phyloP scores from a whole-genome alignment of 2,329 filamentous ascomycete genomes.

The Emergomyces africanus region DNA sequence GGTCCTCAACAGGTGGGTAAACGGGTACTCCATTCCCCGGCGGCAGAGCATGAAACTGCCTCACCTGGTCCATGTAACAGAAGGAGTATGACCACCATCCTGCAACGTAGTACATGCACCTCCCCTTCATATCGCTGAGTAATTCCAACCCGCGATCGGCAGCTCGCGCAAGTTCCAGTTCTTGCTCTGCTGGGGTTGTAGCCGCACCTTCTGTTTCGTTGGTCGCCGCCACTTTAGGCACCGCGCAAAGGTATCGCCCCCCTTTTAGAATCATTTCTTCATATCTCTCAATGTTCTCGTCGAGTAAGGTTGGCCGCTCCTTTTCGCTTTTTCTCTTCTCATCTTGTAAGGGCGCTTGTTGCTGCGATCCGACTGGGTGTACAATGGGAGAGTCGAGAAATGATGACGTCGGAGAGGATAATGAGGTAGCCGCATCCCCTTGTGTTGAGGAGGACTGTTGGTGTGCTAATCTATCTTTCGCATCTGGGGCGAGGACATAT shows the following conservation, averaged over 20 bases:
- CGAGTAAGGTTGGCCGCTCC: constrained; percentile 48
- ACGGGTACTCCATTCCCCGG: constrained; percentile 52
- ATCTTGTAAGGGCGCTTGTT: constrained; percentile 15
- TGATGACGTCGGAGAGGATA: constrained; percentile 6
- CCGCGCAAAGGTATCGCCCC: constrained; percentile 68
- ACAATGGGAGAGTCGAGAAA: not conserved
- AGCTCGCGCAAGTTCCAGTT: constrained; percentile 65
- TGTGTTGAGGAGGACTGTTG: constrained; percentile 8
- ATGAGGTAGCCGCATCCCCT: constrained; percentile 12
- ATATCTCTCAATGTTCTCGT: constrained; percentile 50
- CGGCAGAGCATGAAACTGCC: constrained; percentile 78
- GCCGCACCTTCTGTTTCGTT: constrained; percentile 56
- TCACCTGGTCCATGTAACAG: constrained; percentile 76
- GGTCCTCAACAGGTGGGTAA: constrained; percentile 65
- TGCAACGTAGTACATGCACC: constrained; percentile 70
- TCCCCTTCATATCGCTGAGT: constrained; percentile 60
- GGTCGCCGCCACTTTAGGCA: constrained; percentile 54
- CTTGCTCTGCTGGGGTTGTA: constrained; percentile 38
- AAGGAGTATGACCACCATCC: constrained; percentile 97
- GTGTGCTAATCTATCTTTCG: constrained; percentile 43
- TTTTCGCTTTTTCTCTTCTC: constrained; percentile 43
- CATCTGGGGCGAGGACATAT: constrained; percentile 59
- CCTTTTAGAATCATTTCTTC: constrained; percentile 62
- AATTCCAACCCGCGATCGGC: constrained; percentile 69
- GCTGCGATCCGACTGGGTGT: constrained; percentile 8